A percentile compares a stretch with the other conserved stretches of the same genome.
Conservation (phyloP, 257 asterid genomes). For the Petunia axillaris region DNA sequence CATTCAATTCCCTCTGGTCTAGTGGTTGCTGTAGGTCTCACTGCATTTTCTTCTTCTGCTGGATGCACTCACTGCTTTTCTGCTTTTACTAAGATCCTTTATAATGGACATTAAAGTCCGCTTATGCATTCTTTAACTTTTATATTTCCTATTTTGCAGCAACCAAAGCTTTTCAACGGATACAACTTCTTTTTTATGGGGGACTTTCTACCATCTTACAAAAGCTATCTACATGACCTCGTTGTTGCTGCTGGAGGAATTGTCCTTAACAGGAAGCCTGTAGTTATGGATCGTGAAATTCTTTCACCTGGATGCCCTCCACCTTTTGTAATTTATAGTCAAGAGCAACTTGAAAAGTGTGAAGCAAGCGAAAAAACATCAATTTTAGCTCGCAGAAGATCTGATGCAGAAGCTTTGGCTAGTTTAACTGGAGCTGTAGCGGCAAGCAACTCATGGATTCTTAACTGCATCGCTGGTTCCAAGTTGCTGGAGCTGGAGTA, state of each 20-base stretch:
- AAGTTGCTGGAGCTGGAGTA: conserved; percentile 46
- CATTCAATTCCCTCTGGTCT: background rate
- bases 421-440: conserved; percentile 59
- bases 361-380: conserved; percentile 37
- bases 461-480: conserved; percentile 77
- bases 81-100: background rate
- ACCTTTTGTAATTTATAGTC: conserved; percentile 59
- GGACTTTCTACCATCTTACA: conserved; percentile 67
- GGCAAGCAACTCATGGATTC: conserved; percentile 75
- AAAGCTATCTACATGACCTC: conserved; percentile 76
- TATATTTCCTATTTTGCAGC: conserved; percentile 50
- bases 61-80: background rate
- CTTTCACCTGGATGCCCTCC: conserved; percentile 30
- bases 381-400: conserved; percentile 42
- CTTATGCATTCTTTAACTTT: background rate
- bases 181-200: conserved; percentile 69
- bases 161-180: conserved; percentile 77
- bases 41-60: conserved; percentile 12
- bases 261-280: conserved; percentile 76
- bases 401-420: conserved; percentile 65
- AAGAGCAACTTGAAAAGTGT: conserved; percentile 59
- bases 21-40: conserved; percentile 3
- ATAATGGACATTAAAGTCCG: background rate
- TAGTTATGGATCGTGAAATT: conserved; percentile 42
- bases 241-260: conserved; percentile 87